A percentile compares a stretch with the other conserved stretches of the same genome.
These are phyloP conservation scores for Chlamydomonas schloesseri DNA, from an alignment of 139 green algal genomes.

Conservation along the genomic window DNA sequence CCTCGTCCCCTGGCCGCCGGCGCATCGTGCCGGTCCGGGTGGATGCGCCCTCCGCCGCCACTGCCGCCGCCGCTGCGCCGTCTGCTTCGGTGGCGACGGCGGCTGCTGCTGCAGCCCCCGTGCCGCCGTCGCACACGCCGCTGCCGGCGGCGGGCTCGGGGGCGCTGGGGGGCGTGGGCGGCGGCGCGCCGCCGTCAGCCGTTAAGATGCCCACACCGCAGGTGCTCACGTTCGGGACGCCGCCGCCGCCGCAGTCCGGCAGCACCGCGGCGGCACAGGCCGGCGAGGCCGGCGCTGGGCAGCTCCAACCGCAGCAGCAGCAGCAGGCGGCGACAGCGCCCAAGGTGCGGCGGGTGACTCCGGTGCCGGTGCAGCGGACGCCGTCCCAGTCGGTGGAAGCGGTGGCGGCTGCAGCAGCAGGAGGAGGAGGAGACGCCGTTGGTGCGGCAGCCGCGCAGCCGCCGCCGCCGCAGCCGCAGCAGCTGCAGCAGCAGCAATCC, in stretches of 20 bases:
- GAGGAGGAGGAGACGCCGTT: too few relatives aligned
- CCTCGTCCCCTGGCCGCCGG: not conserved
- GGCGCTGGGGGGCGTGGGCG: not conserved
- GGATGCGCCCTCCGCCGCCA: not conserved
- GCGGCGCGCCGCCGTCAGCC: not conserved
- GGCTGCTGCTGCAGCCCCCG: not conserved
- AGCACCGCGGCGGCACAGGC: not conserved
- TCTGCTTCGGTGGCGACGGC: not conserved
- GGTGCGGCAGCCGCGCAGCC: too few relatives aligned
- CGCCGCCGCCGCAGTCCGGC: not conserved
- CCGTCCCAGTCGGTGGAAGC: not conserved
- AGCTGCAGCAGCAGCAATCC: not conserved
- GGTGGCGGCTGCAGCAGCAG: not conserved
- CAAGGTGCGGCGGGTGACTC: too few relatives aligned
- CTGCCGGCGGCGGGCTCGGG: not conserved
- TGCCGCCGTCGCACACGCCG: conserved; percentile 9
- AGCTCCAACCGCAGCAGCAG: not conserved
- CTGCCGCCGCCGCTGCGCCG: not conserved
- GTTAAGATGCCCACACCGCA: conserved; percentile 42
- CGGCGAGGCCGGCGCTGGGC: not conserved
- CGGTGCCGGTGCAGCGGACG: too few relatives aligned
- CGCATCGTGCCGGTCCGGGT: conserved; percentile 27
- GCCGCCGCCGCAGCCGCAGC: not conserved
- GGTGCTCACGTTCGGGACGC: conserved; percentile 26
- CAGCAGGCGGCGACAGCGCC: not conserved